Evolutionary conservation across 345 rosid genomes (phyloP), one percentile per base, ranked within the genome.

Genomic region (Combretum micranthum): DNA sequence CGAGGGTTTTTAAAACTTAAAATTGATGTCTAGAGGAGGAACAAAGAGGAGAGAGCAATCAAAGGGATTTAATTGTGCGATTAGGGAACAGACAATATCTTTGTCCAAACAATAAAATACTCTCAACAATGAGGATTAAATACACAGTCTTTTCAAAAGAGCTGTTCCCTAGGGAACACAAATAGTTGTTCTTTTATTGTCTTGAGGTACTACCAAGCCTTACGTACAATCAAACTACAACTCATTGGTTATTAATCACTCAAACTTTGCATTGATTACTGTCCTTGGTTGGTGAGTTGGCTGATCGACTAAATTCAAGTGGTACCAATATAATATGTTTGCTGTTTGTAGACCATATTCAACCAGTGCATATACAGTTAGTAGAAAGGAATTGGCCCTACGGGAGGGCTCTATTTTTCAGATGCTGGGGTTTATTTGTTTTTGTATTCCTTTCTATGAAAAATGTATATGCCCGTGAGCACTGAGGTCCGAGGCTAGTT

Each of bases 161-260:
- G 72, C 52, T 57, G 67, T 60, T 68, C 53, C 62, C 49, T 22
- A 47, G 67, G 63, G 63, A 62, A 57, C 63, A 62, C 20, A 52
- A 62, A 11, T 55, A 20, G 17, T 9, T 48, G 50, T 55, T 42
- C 20, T 14, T 15, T 56, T 45, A 53, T 37, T 55, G 50, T 37
- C 50, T n/a, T n/a, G 37, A 47, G 13, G 14, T 39, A 9, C 25
- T 20, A 11, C 43, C 45, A 16, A 37, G 45, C 23, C 20, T 44
- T 39, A 12, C 22, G 44, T 54, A 20, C 22, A 22, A 54, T n/a
- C 57, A 2, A 22, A 13, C 20, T 22, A 39, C n/a, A n/a, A n/a
- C n/a, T n/a, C n/a, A 37, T 44, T 18, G 15, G 13, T 50, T 20
- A 18, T 50, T 23, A 50, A 17, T 20, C 46, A 54, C 21, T n/a